Conservation (phyloP, 352 stramenopile genomes). For the Achlya hypogyna region DNA sequence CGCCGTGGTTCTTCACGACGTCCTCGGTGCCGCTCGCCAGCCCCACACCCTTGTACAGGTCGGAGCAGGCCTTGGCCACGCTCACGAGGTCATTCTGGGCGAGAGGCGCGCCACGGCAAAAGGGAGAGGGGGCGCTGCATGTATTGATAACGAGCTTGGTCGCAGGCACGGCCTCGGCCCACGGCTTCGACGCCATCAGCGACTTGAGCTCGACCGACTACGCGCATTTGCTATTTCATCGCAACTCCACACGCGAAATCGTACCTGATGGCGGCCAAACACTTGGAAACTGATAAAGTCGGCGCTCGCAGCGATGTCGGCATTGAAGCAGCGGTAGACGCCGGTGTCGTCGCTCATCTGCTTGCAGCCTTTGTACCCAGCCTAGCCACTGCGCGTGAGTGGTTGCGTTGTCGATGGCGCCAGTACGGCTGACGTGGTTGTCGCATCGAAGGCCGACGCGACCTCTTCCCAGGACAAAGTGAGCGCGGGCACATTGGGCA, state of each 20-base stretch:
- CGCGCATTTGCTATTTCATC: too few species aligned
- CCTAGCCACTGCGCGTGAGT: not conserved
- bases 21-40: not conserved
- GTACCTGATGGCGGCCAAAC: not conserved
- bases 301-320: not conserved
- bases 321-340: not conserved
- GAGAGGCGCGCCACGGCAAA: not conserved
- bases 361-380: not conserved
- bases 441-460: not conserved
- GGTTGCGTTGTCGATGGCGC: not conserved
- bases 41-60: not conserved
- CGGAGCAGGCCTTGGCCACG: not conserved
- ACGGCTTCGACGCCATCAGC: not conserved
- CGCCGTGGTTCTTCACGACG: not conserved
- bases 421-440: not conserved
- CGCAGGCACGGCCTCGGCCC: not conserved
- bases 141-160: not conserved
- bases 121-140: not conserved
- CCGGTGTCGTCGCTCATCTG: not conserved
- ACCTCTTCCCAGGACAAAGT: slow-evolving; percentile 7
- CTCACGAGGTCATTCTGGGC: not conserved
- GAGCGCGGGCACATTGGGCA: not conserved
- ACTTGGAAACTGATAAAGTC: not conserved
- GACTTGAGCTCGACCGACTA: not conserved
- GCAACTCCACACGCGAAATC: too few species aligned